These are phyloP conservation scores for Epichloe hybrida DNA, from an alignment of 2,329 filamentous ascomycete species.

Conservation along the genomic window DNA sequence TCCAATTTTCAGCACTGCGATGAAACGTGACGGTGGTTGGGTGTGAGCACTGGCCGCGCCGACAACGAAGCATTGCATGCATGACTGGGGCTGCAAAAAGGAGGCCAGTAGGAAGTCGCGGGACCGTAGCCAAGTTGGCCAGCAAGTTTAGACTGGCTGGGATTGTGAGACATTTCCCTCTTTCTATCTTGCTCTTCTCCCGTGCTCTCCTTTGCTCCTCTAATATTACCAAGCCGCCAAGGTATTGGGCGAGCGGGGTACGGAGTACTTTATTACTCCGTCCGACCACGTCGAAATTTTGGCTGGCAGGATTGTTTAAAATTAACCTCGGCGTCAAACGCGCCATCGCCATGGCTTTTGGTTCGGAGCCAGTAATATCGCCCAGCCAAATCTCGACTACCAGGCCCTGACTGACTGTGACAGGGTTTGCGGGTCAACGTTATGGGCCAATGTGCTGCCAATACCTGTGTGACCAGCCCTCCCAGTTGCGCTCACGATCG, in stretches of 20 bases:
- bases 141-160: neutral
- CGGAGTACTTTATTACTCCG: neutral
- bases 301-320: neutral
- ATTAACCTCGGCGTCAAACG: neutral
- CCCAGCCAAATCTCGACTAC: neutral
- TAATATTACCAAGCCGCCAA: neutral
- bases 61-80: slow-evolving; percentile 33
- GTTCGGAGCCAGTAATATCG: neutral
- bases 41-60: slow-evolving; percentile 30
- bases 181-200: neutral
- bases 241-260: neutral
- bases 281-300: neutral
- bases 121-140: neutral
- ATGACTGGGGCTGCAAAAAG: slow-evolving; percentile 9
- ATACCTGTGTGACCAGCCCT: neutral
- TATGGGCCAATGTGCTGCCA: neutral
- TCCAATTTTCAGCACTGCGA: neutral
- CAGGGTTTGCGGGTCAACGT: neutral
- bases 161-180: neutral
- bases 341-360: neutral
- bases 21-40: slow-evolving; percentile 13
- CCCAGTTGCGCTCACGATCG: neutral
- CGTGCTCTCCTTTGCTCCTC: neutral
- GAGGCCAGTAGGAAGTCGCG: neutral
- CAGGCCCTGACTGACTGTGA: neutral